These are phyloP conservation scores for Pezicula radicicola DNA, from an alignment of 2,329 filamentous ascomycete genomes.

Conservation along the genomic window DNA sequence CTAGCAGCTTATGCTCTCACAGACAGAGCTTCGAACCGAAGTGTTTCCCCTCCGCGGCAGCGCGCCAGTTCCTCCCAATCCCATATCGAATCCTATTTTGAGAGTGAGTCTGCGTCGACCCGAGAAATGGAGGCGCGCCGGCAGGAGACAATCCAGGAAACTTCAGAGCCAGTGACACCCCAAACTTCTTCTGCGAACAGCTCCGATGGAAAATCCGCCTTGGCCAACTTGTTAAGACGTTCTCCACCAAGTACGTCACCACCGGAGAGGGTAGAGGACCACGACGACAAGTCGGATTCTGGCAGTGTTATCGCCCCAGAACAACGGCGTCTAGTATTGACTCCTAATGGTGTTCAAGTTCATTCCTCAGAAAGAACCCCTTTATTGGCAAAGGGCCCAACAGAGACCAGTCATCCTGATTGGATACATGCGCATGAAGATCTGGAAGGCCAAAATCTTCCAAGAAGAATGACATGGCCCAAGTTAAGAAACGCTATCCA, in stretches of 20 bases:
- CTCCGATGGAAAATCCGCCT: conserved; percentile 38
- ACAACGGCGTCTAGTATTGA: conserved; percentile 19
- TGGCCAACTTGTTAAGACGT: conserved; percentile 46
- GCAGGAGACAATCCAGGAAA: conserved; percentile 56
- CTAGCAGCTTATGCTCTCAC: conserved; percentile 79
- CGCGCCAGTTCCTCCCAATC: conserved; percentile 12
- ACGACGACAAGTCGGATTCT: conserved; percentile 4
- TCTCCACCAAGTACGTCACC: conserved; percentile 28
- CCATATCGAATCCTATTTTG: conserved; percentile 25
- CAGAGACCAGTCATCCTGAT: conserved; percentile 19
- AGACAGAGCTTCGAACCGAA: conserved; percentile 42
- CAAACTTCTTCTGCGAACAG: conserved; percentile 30
- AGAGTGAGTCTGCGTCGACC: conserved; percentile 17
- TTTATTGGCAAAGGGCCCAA: conserved; percentile 18
- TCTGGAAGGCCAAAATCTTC: conserved; percentile 22
- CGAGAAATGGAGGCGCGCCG: conserved; percentile 21
- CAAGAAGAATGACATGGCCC: conserved; percentile 20
- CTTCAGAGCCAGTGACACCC: conserved; percentile 54
- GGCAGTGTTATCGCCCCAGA: conserved; percentile 3
- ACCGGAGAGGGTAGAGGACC: conserved; percentile 3
- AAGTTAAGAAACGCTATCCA: conserved; percentile 21
- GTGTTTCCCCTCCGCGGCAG: conserved; percentile 24
- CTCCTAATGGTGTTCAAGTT: conserved; percentile 15
- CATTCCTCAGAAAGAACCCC: conserved; percentile 25
- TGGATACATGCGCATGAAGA: conserved; percentile 28